Base-by-base conservation (phyloP, 2,329 filamentous ascomycete species). In the Penicillium sp. region DNA sequence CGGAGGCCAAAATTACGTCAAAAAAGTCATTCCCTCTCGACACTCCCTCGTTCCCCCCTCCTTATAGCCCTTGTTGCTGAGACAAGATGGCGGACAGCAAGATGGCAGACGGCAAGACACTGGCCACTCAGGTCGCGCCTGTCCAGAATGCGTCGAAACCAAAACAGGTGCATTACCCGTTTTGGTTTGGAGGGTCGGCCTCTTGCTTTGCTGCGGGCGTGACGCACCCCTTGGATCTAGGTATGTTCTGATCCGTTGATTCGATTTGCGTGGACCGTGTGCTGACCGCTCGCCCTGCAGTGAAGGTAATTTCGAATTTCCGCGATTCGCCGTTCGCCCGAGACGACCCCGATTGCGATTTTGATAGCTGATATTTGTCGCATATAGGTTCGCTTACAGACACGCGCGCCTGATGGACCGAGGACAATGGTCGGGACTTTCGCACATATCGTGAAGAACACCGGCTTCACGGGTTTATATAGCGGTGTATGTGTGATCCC, bases 121-220 rank as follows among this genome's bases (percentile, higher is more conserved):
- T 69, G 58, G 55, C 68, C 46, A 62, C 63, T 38, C 57, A 53
- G 45, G 52, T 62, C 41, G 58, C 57, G 50, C 48, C 62, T 34
- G 50, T 59, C 16, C 52, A 57, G 27, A 18, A 13, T 16, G 14
- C 38, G 50, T 56, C 60, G 42, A 65, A 67, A 50, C 58, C 63
- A 49, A 68, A 69, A 58, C 70, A 73, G 64, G 66, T 79, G 46
- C 77, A 77, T 65, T 93, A 93, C 76, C 89, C 89, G 9, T 93
- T 93, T 75, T 97, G 93, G 94, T 97, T 99, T 73, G 94, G 94
- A 60, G 94, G 94, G 52, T 96, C 90, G 71, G 92, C 93, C 47
- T 94, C 90, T 69, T 95, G 90, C 71, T 88, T 94, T 80, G 93
- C 93, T 36, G 92, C 93, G 42, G 88, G 86, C 64, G 89, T 96